Conservation (phyloP, 2,329 filamentous ascomycete genomes). For the Apiospora koreana region DNA sequence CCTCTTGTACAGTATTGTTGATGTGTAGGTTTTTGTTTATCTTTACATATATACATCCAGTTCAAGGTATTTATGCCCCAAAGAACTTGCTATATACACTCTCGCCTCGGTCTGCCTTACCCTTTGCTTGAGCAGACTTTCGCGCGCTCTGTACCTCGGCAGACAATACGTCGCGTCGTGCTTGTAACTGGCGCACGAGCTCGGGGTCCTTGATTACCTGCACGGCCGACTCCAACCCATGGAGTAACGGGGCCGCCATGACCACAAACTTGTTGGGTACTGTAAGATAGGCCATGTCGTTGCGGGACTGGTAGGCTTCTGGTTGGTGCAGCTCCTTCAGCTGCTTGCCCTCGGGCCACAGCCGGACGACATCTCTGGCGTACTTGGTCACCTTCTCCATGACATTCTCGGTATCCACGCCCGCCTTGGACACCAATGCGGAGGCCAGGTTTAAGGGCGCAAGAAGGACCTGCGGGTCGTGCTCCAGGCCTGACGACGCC, state of each 20-base stretch:
- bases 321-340: conserved; percentile 39
- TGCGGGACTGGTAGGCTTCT: conserved; percentile 28
- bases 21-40: background rate
- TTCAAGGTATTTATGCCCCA: conserved; percentile 11
- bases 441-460: conserved; percentile 46
- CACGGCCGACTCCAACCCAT: conserved; percentile 47
- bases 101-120: conserved; percentile 27
- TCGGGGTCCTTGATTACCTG: conserved; percentile 40
- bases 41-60: background rate
- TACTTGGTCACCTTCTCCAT: conserved; percentile 38
- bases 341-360: conserved; percentile 43
- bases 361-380: conserved; percentile 36
- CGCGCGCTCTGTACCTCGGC: conserved; percentile 33
- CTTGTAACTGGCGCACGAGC: conserved; percentile 38
- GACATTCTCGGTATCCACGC: conserved; percentile 29
- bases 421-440: conserved; percentile 36
- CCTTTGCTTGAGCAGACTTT: conserved; percentile 23
- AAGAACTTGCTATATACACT: conserved; percentile 35
- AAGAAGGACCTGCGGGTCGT: conserved; percentile 45
- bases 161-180: conserved; percentile 40
- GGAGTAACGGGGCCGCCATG: conserved; percentile 38
- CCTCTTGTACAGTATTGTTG: background rate
- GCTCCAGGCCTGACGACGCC: conserved; percentile 28
- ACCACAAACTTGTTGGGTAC: conserved; percentile 37
- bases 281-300: conserved; percentile 34